These are phyloP conservation scores for Fusarium continuum DNA, from an alignment of 2,329 filamentous ascomycete genomes.

Conservation along the genomic window DNA sequence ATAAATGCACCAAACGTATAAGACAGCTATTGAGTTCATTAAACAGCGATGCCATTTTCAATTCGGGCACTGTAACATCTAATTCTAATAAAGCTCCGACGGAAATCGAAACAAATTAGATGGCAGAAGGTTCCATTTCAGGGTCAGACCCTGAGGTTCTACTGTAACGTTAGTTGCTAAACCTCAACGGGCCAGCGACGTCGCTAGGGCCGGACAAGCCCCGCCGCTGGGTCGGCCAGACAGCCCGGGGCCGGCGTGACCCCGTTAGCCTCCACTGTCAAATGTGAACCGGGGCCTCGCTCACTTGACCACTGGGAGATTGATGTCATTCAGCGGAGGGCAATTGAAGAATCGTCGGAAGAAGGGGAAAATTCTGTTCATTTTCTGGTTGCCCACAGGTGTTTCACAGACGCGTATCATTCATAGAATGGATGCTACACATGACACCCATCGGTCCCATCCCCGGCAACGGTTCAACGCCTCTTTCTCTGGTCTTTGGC, in stretches of 20 bases:
- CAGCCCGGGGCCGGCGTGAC: conserved; percentile 10
- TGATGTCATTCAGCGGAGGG: conserved; percentile 31
- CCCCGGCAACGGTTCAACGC: conserved; percentile 21
- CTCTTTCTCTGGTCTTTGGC: conserved; percentile 4
- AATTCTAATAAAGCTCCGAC: neutral
- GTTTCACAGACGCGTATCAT: too few species aligned
- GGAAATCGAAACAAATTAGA: conserved; percentile 27
- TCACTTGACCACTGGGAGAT: conserved; percentile 14
- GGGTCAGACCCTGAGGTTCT: conserved; percentile 20
- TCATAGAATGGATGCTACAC: too few species aligned
- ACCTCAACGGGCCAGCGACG: neutral
- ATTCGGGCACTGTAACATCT: neutral
- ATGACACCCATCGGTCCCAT: neutral
- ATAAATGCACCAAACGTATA: too few species aligned
- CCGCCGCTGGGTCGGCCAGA: conserved; percentile 11
- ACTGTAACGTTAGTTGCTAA: conserved; percentile 2
- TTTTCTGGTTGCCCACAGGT: too few species aligned
- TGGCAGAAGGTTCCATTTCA: conserved; percentile 16
- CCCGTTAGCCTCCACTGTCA: conserved; percentile 2
- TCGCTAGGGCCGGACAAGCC: neutral
- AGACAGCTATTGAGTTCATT: too few species aligned
- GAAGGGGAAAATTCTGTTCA: too few species aligned
- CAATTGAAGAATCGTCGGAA: neutral
- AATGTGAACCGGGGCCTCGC: conserved; percentile 18
- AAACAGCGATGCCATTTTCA: too few species aligned